Evolutionary conservation across 345 rosid genomes (phyloP).

Genomic region (Cardamine chenopodiifolia): DNA sequence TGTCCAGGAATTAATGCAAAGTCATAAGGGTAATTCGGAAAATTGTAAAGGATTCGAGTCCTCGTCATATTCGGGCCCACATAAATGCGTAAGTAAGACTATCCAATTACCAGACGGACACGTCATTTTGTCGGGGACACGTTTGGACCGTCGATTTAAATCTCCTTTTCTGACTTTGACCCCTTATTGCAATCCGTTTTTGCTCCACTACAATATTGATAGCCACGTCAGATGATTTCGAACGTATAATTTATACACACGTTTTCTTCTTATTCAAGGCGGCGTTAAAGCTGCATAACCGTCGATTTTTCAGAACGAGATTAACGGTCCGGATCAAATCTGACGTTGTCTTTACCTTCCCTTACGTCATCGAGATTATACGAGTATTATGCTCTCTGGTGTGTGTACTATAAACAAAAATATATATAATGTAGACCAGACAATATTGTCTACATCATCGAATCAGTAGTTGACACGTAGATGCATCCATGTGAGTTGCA

Average conservation of each 20-base stretch:
- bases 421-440: neutral
- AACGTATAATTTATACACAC: conserved; percentile 24
- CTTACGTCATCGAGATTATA: conserved; percentile 21
- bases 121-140: conserved; percentile 46
- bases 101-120: conserved; percentile 40
- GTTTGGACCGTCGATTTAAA: conserved; percentile 37
- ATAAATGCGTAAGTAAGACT: conserved; percentile 34
- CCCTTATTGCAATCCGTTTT: too few species aligned
- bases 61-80: conserved; percentile 40
- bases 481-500: conserved; percentile 39
- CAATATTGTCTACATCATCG: neutral
- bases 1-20: neutral
- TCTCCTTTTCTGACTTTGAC: conserved; percentile 24
- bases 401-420: neutral
- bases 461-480: conserved; percentile 14
- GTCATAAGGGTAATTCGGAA: conserved; percentile 25
- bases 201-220: conserved; percentile 31
- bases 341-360: conserved; percentile 11
- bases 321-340: neutral
- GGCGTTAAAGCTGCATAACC: conserved; percentile 27
- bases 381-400: conserved; percentile 1
- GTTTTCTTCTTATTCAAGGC: conserved; percentile 30
- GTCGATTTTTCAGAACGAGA: neutral
- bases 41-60: neutral
- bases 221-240: conserved; percentile 41